Conservation (phyloP, 352 stramenopile species). For the Pythium phragmitis region DNA sequence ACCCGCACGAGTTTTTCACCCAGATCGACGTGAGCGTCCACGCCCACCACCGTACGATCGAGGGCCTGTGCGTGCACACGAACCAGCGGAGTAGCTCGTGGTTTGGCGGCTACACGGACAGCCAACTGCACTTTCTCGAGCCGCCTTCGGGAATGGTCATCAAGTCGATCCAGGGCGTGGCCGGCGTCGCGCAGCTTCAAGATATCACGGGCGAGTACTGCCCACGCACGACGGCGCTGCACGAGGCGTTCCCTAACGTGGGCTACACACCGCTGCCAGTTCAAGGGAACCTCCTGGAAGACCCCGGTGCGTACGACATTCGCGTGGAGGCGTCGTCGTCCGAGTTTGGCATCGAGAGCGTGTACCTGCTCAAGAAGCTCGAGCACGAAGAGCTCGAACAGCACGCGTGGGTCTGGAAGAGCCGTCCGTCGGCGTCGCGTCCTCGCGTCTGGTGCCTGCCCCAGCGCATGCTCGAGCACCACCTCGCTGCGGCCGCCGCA, state of each 20-base stretch:
- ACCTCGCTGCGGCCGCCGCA: constrained; percentile 15
- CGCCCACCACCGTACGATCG: constrained; percentile 23
- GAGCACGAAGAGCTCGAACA: constrained; percentile 46
- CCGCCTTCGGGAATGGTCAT: constrained; percentile 33
- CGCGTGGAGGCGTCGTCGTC: constrained; percentile 41
- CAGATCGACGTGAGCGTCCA: constrained; percentile 49
- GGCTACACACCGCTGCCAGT: neutral
- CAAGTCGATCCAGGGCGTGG: constrained; percentile 26
- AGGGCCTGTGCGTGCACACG: constrained; percentile 68
- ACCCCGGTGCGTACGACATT: constrained; percentile 41
- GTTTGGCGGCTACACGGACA: constrained; percentile 43
- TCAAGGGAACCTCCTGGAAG: constrained; percentile 27
- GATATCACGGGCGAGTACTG: constrained; percentile 40
- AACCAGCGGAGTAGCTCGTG: constrained; percentile 52
- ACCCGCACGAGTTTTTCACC: constrained; percentile 35
- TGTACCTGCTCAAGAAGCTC: constrained; percentile 49
- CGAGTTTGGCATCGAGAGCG: constrained; percentile 43
- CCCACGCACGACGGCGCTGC: neutral
- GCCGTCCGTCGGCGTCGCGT: constrained; percentile 20
- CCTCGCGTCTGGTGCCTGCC: constrained; percentile 40
- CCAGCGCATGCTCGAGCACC: constrained; percentile 42
- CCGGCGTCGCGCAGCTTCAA: constrained; percentile 33
- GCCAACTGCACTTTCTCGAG: constrained; percentile 44
- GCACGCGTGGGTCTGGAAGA: constrained; percentile 50
- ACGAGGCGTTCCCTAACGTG: neutral